Evolutionary conservation across 2,329 filamentous ascomycete species (phyloP), one percentile per base, ranked within the genome.

Genomic region (Tolypocladium guangdongense): DNA sequence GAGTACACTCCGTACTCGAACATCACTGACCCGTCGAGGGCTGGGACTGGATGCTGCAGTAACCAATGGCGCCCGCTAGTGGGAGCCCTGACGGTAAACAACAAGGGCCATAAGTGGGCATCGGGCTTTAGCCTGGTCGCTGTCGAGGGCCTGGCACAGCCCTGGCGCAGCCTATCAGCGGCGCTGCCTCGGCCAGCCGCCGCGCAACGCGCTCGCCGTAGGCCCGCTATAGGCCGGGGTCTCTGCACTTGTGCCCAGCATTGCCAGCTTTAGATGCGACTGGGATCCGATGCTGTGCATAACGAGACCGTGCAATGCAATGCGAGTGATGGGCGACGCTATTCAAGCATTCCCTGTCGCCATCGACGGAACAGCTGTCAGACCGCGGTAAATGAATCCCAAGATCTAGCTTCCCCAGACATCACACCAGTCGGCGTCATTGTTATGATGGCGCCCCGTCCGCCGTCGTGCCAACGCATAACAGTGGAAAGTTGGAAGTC

Each of bases 21-120:
- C n/a, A n/a, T n/a, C n/a, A n/a, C n/a, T n/a, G n/a, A 38, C 48
- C 41, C 36, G 39, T 30, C 53, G 43, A 37, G 41, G 39, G 45
- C 43, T 39, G 54, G 37, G 33, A 52, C 49, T 54, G 59, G 60
- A 55, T 62, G 59, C 59, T 57, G 53, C 53, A 57, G 60, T 60
- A 62, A 61, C 60, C 59, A 58, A 54, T 52, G 54, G 56, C 52
- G 51, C 50, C 53, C 49, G 43, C 49, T 52, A 36, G 36, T 16
- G 32, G 33, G 4, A 14, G 27, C 30, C 4, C 24, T 20, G 20
- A 38, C 18, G 43, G 43, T 33, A 47, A 47, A 33, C 43, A 47
- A 32, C 27, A 47, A 47, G 24, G 27, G 27, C 3, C 24, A 32
- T n/a, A n/a, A n/a, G n/a, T n/a, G n/a, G n/a, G 22, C 41, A n/a